Base-by-base conservation (phyloP, 495 filamentous ascomycete species). In the Aspergillus taichungensis region DNA sequence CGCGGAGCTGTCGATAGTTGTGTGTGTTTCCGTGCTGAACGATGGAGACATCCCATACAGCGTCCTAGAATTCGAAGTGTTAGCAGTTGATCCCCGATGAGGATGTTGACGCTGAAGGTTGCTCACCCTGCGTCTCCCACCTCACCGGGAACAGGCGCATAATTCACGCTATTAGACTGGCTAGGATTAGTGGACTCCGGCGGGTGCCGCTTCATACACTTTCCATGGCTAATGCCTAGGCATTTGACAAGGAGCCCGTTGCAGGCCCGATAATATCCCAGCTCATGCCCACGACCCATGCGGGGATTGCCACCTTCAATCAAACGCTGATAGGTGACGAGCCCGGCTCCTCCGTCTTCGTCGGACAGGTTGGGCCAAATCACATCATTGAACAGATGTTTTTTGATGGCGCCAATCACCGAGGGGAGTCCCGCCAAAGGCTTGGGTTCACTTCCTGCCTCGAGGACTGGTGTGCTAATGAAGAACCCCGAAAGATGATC, bases 351-450 rank as follows among this genome's bases (percentile, higher is more conserved):
- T 29, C 87, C 88, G 60, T 94, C 89, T 67, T 98, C 94, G 63
- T 97, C 89, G 0, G 88, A 92, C 30, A 98, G 69, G 52, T 98
- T 98, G 0, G 92, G 92, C 94, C 94, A 98, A 41, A 98, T 94
- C 36, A 96, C 63, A 57, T 95, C 89, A 66, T 98, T 98, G 70
- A 97, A 98, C 45, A 98, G 84, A 62, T 98, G 89, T 8, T 73
- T 78, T 57, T 95, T 95, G 59, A 98, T 79, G 3, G 90, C 89
- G 10, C 82, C 71, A 35, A 98, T 87, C 30, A 89, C 91, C 12
- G 78, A 82, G 0, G 90, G 88, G 3, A 96, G 66, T 6, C 84
- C 92, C 5, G 89, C 88, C 8, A 98, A 66, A 13, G 82, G 73
- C 60, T 96, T 98, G 6, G 87, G 85, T 10, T 77, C 77, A 35